phyloP scores from a whole-genome alignment of 2,329 filamentous ascomycete genomes.

The Fusarium sp. region DNA sequence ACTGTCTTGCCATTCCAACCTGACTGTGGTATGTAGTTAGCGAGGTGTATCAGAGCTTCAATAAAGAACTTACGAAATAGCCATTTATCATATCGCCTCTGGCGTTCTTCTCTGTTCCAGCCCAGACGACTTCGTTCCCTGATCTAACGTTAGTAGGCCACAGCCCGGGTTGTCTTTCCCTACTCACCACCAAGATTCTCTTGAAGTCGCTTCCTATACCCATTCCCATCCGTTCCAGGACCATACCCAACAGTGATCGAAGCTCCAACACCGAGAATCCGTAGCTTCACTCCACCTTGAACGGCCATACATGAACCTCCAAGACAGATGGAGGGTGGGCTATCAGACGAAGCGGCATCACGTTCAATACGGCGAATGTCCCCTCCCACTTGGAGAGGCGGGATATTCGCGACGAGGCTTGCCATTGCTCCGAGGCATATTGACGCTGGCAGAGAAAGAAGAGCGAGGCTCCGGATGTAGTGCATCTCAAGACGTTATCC shows the following conservation, averaged over 20 bases:
- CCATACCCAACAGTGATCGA: conserved; percentile 26
- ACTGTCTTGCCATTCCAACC: conserved; percentile 31
- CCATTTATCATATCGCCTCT: conserved; percentile 4
- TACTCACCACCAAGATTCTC: conserved; percentile 18
- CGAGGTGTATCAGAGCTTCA: no score
- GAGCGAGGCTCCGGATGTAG: background rate
- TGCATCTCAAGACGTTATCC: background rate
- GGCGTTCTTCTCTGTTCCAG: conserved; percentile 9
- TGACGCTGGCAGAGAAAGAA: background rate
- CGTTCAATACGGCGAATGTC: background rate
- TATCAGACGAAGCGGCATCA: background rate
- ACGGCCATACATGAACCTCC: background rate
- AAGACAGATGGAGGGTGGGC: background rate
- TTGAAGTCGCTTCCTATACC: conserved; percentile 2
- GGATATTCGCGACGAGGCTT: background rate
- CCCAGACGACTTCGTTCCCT: conserved; percentile 19
- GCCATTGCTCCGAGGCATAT: background rate
- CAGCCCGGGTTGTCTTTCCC: no score
- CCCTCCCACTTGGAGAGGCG: background rate
- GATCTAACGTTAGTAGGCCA: fast-evolving
- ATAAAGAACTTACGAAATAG: conserved; percentile 5
- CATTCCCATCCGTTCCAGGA: conserved; percentile 15
- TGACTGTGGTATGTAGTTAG: background rate
- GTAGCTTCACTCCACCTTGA: background rate
- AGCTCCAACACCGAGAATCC: conserved; percentile 15